Evolutionary conservation across 768 basidiomycete species (phyloP), one percentile per base, ranked within the genome.

Genomic region (Phaffia australis): DNA sequence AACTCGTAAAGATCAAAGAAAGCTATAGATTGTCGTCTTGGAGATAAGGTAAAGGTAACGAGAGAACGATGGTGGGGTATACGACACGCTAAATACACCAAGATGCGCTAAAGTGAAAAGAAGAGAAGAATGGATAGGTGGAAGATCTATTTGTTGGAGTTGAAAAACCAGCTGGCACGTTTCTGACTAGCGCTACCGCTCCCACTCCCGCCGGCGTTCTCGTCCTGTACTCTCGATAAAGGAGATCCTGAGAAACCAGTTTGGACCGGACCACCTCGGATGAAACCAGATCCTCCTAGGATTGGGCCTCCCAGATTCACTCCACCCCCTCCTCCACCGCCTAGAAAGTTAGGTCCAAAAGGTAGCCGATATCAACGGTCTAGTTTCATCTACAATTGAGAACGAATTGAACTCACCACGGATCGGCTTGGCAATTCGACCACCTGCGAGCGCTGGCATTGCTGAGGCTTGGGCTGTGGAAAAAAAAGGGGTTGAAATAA

Each of bases 351-450:
- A 32, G 27, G 6, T 21, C 11, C 25, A 32, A 25, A 57, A 19
- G 23, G 8, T 3, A 8, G 27, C 27, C 11, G 27, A 23, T n/a
- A 16, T 54, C 27, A 27, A 27, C n/a, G 27, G 21, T 16, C n/a
- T 54, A 5, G 52, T 54, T 54, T n/a, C 18, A 4, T 4, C 8
- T 54, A 54, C 52, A 4, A 54, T 54, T 27, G 4, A 16, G 27
- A 55, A 32, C 30, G 61, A n/a, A 9, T 48, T 29, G 56, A 19
- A 21, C 91, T 52, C 91, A 18, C 94, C 95, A 71, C 94, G 83
- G 64, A 99, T 79, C 30, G 95, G 95, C 78, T 98, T 98, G 46
- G 94, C 94, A 70, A 99, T 97, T 50, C 94, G 84, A 52, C 93
- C 92, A 78, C 93, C 91, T 76, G 81, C 87, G 73, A 94, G 81